Evolutionary conservation across 2,329 filamentous ascomycete species (phyloP).

Genomic region (Cladobotryum protrusum): DNA sequence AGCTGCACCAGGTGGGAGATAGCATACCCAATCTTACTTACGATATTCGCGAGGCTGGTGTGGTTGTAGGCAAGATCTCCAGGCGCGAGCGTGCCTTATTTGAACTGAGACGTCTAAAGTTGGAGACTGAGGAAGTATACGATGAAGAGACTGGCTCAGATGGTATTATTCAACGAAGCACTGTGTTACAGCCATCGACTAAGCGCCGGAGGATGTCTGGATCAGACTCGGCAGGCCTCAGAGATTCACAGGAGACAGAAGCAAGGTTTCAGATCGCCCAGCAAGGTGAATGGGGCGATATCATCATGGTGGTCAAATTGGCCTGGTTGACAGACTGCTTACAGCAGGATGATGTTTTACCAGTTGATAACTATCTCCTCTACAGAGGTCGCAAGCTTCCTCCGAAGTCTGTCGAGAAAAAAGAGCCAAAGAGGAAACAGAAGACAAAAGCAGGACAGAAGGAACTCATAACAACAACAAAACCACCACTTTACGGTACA

Average conservation of each 20-base stretch:
- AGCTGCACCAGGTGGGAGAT: conserved; percentile 59
- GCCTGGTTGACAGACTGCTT: conserved; percentile 53
- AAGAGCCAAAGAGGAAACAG: background rate
- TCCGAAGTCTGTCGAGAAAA: background rate
- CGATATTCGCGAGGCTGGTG: conserved; percentile 62
- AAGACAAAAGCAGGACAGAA: background rate
- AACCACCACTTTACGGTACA: background rate
- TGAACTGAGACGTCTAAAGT: conserved; percentile 64
- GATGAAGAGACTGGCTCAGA: conserved; percentile 1
- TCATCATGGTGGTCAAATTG: conserved; percentile 50
- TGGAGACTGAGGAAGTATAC: conserved; percentile 47
- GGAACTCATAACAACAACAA: background rate
- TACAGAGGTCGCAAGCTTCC: conserved; percentile 42
- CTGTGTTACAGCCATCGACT: background rate
- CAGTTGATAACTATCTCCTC: conserved; percentile 45
- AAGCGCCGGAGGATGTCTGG: conserved; percentile 18
- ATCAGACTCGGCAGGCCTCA: background rate
- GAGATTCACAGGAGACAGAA: background rate
- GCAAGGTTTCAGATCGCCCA: too few relatives aligned
- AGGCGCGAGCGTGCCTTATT: conserved; percentile 66
- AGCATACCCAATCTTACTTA: conserved; percentile 62
- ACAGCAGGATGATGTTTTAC: conserved; percentile 36
- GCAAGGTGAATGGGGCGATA: conserved; percentile 9
- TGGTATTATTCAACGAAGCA: background rate
- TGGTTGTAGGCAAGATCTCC: conserved; percentile 69